Conservation (phyloP, 2,329 filamentous ascomycete species). For the Arthrobotrys musiformis region DNA sequence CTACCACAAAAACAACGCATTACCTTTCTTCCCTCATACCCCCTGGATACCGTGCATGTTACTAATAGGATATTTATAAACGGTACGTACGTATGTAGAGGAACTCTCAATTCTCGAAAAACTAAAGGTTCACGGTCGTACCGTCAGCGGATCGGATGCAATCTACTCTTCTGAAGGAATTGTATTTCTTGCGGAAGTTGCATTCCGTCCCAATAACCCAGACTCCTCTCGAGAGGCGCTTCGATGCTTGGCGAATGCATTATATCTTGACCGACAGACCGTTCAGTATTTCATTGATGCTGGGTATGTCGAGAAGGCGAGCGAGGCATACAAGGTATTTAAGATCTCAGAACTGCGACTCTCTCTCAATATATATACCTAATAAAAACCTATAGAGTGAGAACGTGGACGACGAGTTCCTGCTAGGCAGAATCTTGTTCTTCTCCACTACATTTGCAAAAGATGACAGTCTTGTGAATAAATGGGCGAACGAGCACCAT, state of each 20-base stretch:
- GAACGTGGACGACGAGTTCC: slow-evolving; percentile 84
- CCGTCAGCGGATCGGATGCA: slow-evolving; percentile 76
- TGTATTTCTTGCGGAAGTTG: slow-evolving; percentile 79
- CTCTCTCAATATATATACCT: not conserved
- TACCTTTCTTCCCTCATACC: not conserved
- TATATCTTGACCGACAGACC: slow-evolving; percentile 75
- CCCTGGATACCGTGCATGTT: no score
- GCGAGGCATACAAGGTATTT: slow-evolving; percentile 72
- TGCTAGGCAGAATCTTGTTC: slow-evolving; percentile 81
- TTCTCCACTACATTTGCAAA: slow-evolving; percentile 80
- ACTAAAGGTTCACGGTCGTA: slow-evolving; percentile 81
- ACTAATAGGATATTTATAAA: no score
- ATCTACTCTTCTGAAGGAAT: slow-evolving; percentile 85
- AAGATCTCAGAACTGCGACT: not conserved
- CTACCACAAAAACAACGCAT: slow-evolving; percentile 42
- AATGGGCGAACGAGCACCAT: slow-evolving; percentile 73
- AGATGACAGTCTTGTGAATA: slow-evolving; percentile 70
- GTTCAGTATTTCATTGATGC: slow-evolving; percentile 79
- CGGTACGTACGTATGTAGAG: slow-evolving; percentile 18
- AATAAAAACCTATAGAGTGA: slow-evolving; percentile 66
- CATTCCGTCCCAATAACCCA: slow-evolving; percentile 69
- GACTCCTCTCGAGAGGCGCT: slow-evolving; percentile 77
- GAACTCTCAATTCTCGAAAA: slow-evolving; percentile 68
- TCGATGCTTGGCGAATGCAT: slow-evolving; percentile 84
- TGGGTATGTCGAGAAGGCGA: slow-evolving; percentile 74